Evolutionary conservation across 1,139 yeast species (phyloP), one percentile per base, ranked within the genome.

Genomic region (Torulaspora pretoriensis): DNA sequence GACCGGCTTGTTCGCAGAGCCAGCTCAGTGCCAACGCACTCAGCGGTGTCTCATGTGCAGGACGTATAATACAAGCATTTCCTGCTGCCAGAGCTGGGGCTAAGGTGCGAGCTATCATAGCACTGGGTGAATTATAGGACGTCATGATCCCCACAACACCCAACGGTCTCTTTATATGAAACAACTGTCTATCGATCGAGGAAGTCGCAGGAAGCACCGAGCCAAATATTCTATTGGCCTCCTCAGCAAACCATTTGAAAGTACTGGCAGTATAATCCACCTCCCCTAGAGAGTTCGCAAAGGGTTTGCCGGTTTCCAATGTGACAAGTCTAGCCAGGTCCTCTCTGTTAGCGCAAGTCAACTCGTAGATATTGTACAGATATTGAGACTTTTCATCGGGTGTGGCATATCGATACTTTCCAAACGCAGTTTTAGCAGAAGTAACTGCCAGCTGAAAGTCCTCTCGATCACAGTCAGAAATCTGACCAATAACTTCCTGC

Each of bases 81-180:
- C 84, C 84, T 50, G 84, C 75, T 38, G 82, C 82, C 48, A 80
- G 65, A 25, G 82, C 84, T 39, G 84, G 83, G 47, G 80, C 80
- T 42, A 80, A 68, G 63, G 80, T 81, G 83, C 86, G 79, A 10
- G 78, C 68, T 35, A 79, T 74, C 81, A 80, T 80, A 50, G 78
- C 73, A 49, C 80, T 65, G 42, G 86, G 86, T 67, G 80, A 80
- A 59, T 80, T 80, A 85, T 85, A 81, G 42, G 86, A 85, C 50
- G 80, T 79, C 51, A 80, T 77, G 61, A 78, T 82, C 31, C 84
- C 85, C 60, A 81, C 78, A 40, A 80, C 82, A 42, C 81, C 81
- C 60, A 78, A 67, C 42, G 80, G 80, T 57, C 74, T 79, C 50
- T 75, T 74, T 34, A 68, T 63, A 36, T 80, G 75, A 64, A 78